A percentile compares a stretch with the other conserved stretches of the same genome.
Evolutionary conservation across 164 flowering plant genomes (phyloP).

Genomic region (Vitis riparia): DNA sequence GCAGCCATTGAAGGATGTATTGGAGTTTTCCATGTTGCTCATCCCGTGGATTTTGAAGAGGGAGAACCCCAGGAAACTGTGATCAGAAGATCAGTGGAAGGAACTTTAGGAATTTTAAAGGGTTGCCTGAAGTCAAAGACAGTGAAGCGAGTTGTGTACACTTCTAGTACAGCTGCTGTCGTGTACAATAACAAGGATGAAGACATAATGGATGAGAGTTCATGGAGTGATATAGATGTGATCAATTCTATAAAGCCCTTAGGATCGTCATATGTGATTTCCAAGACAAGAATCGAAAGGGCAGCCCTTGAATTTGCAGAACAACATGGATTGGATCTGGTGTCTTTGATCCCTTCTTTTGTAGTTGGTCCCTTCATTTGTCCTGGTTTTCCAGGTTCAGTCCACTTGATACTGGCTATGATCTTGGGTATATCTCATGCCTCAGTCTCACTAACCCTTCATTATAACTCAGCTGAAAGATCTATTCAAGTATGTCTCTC

Average conservation of each 20-base stretch:
- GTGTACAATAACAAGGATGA: neutral
- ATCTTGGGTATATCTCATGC: too few relatives aligned
- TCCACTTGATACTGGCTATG: neutral
- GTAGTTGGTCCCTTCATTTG: constrained; percentile 41
- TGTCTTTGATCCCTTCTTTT: constrained; percentile 33
- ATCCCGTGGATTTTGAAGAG: constrained; percentile 34
- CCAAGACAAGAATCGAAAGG: constrained; percentile 44
- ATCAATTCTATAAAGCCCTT: neutral
- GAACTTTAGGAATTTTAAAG: constrained; percentile 27
- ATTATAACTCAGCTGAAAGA: too few relatives aligned
- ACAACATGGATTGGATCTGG: constrained; percentile 38
- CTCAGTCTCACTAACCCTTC: too few relatives aligned
- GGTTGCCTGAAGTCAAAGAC: constrained; percentile 33
- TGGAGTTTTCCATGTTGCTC: constrained; percentile 51
- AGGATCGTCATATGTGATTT: constrained; percentile 18
- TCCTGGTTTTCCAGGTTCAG: constrained; percentile 22
- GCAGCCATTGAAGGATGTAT: constrained; percentile 45
- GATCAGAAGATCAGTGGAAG: constrained; percentile 16
- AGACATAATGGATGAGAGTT: constrained; percentile 34
- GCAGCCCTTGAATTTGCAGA: constrained; percentile 44
- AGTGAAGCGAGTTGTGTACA: constrained; percentile 36
- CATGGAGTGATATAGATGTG: constrained; percentile 43
- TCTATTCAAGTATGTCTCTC: too few relatives aligned
- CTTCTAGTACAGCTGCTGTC: constrained; percentile 31
- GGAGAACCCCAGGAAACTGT: constrained; percentile 12